phyloP scores from a whole-genome alignment of 345 rosid genomes.

The Lenwebbia sp. region DNA sequence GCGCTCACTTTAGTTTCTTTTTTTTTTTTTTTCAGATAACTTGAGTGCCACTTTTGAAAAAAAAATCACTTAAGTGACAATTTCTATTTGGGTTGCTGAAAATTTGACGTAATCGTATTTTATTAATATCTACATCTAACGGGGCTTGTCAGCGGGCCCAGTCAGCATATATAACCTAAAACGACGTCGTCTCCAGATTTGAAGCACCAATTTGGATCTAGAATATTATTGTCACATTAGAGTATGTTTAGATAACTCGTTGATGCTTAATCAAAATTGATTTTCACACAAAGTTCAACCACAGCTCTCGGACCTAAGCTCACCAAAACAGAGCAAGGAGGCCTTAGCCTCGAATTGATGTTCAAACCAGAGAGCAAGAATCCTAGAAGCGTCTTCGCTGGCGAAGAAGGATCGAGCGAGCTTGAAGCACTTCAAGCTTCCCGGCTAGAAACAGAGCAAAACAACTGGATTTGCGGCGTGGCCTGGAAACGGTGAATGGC shows the following conservation, averaged over 20 bases:
- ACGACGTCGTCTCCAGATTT: too few relatives aligned
- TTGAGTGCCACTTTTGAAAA: too few relatives aligned
- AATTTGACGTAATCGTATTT: neutral
- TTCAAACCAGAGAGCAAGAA: too few relatives aligned
- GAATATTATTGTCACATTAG: neutral
- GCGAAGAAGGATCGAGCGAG: too few relatives aligned
- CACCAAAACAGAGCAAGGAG: neutral
- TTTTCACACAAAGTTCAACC: neutral
- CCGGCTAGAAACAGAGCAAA: neutral
- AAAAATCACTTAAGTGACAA: too few relatives aligned
- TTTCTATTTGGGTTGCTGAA: neutral
- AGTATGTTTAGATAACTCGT: neutral
- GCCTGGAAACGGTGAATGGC: neutral
- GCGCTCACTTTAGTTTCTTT: too few relatives aligned
- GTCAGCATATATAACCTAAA: neutral
- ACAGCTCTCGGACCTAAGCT: neutral
- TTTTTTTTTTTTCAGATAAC: too few relatives aligned
- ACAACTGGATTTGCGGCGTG: neutral
- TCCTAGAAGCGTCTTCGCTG: neutral
- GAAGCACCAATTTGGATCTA: neutral
- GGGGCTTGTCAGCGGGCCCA: too few relatives aligned
- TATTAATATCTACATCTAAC: neutral
- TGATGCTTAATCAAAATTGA: neutral
- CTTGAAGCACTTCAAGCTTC: neutral
- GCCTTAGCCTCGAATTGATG: neutral